phyloP scores from a whole-genome alignment of 2,329 filamentous ascomycete genomes.

The Tolypocladium tundrense region DNA sequence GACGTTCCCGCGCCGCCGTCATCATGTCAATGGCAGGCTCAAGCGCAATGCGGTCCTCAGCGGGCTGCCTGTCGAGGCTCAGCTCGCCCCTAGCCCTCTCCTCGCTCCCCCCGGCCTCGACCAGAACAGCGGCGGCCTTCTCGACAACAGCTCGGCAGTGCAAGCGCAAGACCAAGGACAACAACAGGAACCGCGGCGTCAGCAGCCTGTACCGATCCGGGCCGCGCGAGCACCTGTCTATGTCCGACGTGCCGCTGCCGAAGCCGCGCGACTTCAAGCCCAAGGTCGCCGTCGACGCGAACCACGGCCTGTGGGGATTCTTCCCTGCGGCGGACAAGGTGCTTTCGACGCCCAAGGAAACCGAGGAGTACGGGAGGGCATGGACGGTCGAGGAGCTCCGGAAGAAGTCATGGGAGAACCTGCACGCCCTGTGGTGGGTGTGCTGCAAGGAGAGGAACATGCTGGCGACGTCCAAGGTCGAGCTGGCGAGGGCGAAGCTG shows the following conservation, averaged over 20 bases:
- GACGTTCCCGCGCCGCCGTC: background rate
- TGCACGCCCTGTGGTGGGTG: conserved; percentile 90
- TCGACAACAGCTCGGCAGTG: conserved; percentile 44
- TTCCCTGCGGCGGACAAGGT: conserved; percentile 62
- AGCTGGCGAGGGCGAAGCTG: conserved; percentile 56
- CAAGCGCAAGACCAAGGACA: conserved; percentile 51
- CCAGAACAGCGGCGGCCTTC: conserved; percentile 26
- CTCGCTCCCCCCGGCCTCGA: conserved; percentile 4
- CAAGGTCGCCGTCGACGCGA: conserved; percentile 48
- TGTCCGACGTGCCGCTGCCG: conserved; percentile 63
- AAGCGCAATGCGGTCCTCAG: conserved; percentile 16
- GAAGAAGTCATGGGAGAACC: conserved; percentile 84
- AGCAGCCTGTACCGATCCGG: conserved; percentile 73
- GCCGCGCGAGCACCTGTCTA: conserved; percentile 61
- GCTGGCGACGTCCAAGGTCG: conserved; percentile 64
- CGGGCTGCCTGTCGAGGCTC: conserved; percentile 11
- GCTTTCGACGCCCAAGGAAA: conserved; percentile 63
- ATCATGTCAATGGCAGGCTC: conserved; percentile 17
- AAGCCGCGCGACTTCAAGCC: conserved; percentile 54
- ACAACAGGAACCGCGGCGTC: conserved; percentile 70
- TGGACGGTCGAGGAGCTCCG: conserved; percentile 84
- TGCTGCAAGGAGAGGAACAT: conserved; percentile 87
- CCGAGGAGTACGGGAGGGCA: conserved; percentile 61
- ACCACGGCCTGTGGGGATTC: conserved; percentile 90
- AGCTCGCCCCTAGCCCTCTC: conserved; percentile 1